A percentile compares a stretch with the other conserved stretches of the same genome.
These are phyloP conservation scores for Lablab purpureus DNA, from an alignment of 306 rosid genomes.

Conservation along the genomic window DNA sequence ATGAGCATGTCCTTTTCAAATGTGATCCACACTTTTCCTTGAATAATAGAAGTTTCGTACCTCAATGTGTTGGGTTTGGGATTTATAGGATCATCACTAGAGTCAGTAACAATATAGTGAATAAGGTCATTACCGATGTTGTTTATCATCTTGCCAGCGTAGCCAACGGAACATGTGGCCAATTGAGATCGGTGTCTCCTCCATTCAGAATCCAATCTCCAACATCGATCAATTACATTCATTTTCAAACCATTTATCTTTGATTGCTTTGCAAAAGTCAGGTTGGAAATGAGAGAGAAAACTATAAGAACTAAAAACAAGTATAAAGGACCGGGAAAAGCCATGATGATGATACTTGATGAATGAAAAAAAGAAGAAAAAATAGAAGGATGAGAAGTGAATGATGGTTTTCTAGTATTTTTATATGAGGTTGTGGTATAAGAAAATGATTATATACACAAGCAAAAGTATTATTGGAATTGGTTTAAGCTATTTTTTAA, in stretches of 20 bases:
- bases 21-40: slow-evolving; percentile 2
- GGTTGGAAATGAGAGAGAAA: not conserved
- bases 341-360: too few relatives aligned
- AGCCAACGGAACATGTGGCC: not conserved
- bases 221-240: not conserved
- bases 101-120: not conserved
- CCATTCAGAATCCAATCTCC: not conserved
- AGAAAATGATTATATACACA: too few relatives aligned
- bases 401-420: too few relatives aligned
- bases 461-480: too few relatives aligned
- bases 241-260: not conserved
- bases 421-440: too few relatives aligned
- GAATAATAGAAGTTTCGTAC: not conserved
- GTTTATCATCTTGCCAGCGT: not conserved
- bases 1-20: not conserved
- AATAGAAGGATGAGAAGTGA: not conserved
- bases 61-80: not conserved
- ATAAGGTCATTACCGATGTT: not conserved
- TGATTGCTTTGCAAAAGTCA: not conserved
- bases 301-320: not conserved
- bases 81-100: slow-evolving; percentile 1
- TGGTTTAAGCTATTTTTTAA: too few relatives aligned
- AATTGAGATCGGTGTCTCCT: not conserved
- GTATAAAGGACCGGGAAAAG: too few relatives aligned
- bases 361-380: too few relatives aligned